Conservation (phyloP, 2,329 filamentous ascomycete genomes). For the Xylariaceae sp. region DNA sequence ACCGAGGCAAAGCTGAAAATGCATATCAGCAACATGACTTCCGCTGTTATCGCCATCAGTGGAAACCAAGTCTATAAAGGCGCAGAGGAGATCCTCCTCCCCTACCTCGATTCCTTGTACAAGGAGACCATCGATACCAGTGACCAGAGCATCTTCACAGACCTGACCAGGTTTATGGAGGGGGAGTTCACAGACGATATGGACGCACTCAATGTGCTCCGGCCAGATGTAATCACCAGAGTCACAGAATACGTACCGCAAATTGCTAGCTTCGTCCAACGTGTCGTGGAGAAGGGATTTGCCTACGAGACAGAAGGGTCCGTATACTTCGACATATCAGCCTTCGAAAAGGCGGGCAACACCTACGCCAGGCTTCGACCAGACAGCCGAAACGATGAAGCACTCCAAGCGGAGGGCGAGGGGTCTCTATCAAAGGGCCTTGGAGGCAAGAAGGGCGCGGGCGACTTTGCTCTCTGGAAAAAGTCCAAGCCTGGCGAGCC, state of each 20-base stretch:
- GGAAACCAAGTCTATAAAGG: slow-evolving; percentile 3
- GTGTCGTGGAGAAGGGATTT: slow-evolving; percentile 6
- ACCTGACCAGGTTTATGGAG: slow-evolving; percentile 5
- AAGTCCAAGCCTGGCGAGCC: slow-evolving; percentile 8
- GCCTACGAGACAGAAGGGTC: slow-evolving; percentile 9
- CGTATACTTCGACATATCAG: slow-evolving; percentile 9
- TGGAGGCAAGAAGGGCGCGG: slow-evolving; percentile 57
- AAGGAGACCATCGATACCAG: slow-evolving; percentile 5
- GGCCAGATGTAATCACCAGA: slow-evolving; percentile 4
- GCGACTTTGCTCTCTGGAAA: slow-evolving; percentile 10
- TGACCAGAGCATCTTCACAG: slow-evolving; percentile 6
- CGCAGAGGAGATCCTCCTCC: slow-evolving; percentile 6
- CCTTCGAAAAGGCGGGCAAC: slow-evolving; percentile 9
- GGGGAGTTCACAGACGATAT: slow-evolving; percentile 7
- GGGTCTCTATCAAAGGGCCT: slow-evolving; percentile 27
- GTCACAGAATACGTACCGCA: slow-evolving; percentile 6
- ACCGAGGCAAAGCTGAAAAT: slow-evolving; percentile 4
- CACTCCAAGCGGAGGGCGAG: slow-evolving; percentile 8
- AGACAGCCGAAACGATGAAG: slow-evolving; percentile 7
- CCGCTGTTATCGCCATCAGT: slow-evolving; percentile 5
- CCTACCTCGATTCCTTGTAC: slow-evolving; percentile 8
- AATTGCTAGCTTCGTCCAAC: slow-evolving; percentile 7
- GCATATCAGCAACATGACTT: slow-evolving; percentile 4
- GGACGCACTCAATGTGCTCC: slow-evolving; percentile 7
- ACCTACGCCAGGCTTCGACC: slow-evolving; percentile 6